phyloP scores from a whole-genome alignment of 129 eudicot species.

The Artemisia argyi region DNA sequence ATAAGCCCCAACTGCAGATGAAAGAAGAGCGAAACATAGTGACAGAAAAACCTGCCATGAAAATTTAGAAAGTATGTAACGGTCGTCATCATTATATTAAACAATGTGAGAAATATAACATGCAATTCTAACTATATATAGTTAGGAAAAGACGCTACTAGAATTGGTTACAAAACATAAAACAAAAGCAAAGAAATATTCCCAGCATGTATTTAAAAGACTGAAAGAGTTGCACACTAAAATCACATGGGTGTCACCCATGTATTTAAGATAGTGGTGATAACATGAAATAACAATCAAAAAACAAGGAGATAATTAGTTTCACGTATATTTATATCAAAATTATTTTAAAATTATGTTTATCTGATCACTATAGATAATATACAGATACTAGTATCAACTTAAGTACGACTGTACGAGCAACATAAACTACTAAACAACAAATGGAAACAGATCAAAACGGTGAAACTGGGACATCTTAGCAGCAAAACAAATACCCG shows the following conservation, averaged over 20 bases:
- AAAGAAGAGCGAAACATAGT: constrained; percentile 67
- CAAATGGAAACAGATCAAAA: constrained; percentile 5
- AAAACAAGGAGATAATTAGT: neutral
- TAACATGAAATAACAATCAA: too few relatives aligned
- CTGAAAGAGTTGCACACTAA: too few relatives aligned
- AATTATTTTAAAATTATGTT: too few relatives aligned
- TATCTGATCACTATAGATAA: too few relatives aligned
- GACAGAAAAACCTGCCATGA: constrained; percentile 61
- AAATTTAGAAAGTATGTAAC: neutral
- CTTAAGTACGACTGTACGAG: neutral
- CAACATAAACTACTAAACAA: neutral
- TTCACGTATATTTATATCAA: neutral
- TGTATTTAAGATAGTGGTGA: too few relatives aligned
- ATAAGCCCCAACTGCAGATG: constrained; percentile 77
- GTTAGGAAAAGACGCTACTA: too few relatives aligned
- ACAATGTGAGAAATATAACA: neutral
- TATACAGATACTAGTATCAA: neutral
- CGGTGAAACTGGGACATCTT: neutral
- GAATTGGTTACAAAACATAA: too few relatives aligned
- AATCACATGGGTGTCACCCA: too few relatives aligned
- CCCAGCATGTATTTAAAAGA: too few relatives aligned
- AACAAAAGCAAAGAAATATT: too few relatives aligned
- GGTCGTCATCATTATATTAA: neutral
- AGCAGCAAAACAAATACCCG: constrained; percentile 33
- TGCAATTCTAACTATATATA: too few relatives aligned